Evolutionary conservation across 805 yeast species (phyloP), one percentile per base, ranked within the genome.

Genomic region (Debaryomyces tyrocola): DNA sequence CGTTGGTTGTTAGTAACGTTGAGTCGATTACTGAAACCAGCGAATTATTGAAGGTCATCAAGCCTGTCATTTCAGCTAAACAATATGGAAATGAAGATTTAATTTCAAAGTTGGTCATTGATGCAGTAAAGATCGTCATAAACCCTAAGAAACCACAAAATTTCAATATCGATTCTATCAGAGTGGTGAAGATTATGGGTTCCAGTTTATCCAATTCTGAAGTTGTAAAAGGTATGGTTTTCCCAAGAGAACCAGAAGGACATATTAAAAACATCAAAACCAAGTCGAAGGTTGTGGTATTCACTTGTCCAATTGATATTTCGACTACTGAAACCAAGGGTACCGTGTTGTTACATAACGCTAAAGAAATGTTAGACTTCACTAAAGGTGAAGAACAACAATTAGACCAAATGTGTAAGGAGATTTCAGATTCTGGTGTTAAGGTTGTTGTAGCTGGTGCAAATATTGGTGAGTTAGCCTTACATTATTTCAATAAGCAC

Each of bases 281-380:
- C 17, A 82, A 78, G 56, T 82, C 95, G 14, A 90, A 89, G 65
- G 98, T 94, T 39, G 99, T 88, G 8, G 91, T 90, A 2, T 94
- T 77, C 73, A 90, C 96, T 7, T 85, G 96, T 66, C 97, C 98
- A 21, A 82, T 94, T 45, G 99, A 94, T 69, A 89, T 89, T 50
- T 85, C 97, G 11, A 85, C 90, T 50, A 91, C 99, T n/a, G 99
- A 94, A 73, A 92, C 98, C 18, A 92, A 92, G 72, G 98, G 99
- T 42, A 94, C 99, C 12, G 99, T 94, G 41, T 75, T 94, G 59
- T 78, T 94, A 55, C 97, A 94, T 72, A 91, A 90, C 61, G 99
- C 99, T 10, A 79, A 92, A 67, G 98, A 94, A 69, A 91, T 94
- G 97, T 77, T 92, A 54, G 95, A 90, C 60, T 94, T 94, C 73